Evolutionary conservation across 1,284 basidiomycete species (phyloP), one percentile per base, ranked within the genome.

Genomic region (Cutaneotrichosporon cutaneum): DNA sequence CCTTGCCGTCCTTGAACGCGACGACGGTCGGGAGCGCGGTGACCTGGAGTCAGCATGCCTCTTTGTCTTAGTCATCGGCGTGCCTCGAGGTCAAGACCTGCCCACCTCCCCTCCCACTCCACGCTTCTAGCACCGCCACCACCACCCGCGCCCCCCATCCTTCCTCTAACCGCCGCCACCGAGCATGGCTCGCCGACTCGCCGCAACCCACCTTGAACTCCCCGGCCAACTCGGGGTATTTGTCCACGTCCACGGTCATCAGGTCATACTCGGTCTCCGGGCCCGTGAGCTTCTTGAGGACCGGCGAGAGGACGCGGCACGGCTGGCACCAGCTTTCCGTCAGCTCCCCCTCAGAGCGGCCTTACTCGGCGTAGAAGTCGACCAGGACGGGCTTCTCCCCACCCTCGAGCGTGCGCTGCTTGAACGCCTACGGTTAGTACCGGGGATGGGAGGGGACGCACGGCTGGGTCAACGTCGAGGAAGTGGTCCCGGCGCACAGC

Each of bases 1-100:
- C 70, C 55, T 74, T 69, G 32, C 78, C 78, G 60, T 79, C 71
- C 68, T 77, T 80, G 68, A 79, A 80, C 18, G 76, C 78, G 32
- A 79, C 70, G 5, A 80, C 77, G 33, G 76, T 78, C 0, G 78
- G 78, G 48, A 80, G 65, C 1, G 77, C 74, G 16, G 73, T 69
- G 48, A 79, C 70, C 77, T 79, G 56, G n/a, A 2, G 48, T 62
- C 10, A 47, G 48, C 32, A n/a, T n/a, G n/a, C n/a, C n/a, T n/a
- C n/a, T n/a, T n/a, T n/a, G n/a, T 11, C 1, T 21, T 14, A 0
- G 10, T 1, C 18, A 24, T 11, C 16, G 8, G 16, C 11, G 22
- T 48, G 24, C 22, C 47, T 26, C 47, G 47, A n/a, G n/a, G n/a
- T n/a, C n/a, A n/a, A n/a, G n/a, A n/a, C 9, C 13, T 45, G n/a